A percentile compares a stretch with the other conserved stretches of the same genome.
Evolutionary conservation across 345 rosid species (phyloP).

Genomic region (Salix viminalis): DNA sequence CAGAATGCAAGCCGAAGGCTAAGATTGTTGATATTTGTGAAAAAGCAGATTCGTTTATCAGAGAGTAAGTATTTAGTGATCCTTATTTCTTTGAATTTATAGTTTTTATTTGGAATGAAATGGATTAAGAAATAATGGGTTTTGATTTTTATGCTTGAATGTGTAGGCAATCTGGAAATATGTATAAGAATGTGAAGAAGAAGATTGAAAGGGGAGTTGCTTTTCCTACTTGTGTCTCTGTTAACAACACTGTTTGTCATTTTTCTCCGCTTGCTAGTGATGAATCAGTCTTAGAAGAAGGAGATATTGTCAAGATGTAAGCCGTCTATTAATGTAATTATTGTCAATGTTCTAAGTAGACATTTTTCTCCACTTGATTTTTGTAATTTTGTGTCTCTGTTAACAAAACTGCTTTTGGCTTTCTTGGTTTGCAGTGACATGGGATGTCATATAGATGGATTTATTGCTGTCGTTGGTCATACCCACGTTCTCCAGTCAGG

Average conservation of each 20-base stretch:
- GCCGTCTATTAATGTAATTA: neutral
- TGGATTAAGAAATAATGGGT: neutral
- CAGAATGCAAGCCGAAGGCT: slow-evolving; percentile 72
- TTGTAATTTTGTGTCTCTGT: too few relatives aligned
- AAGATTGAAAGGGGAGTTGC: slow-evolving; percentile 94
- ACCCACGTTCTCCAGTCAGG: slow-evolving; percentile 82
- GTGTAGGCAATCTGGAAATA: slow-evolving; percentile 70
- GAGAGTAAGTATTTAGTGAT: slow-evolving; percentile 54
- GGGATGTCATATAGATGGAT: slow-evolving; percentile 99
- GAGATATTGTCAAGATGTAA: slow-evolving; percentile 88
- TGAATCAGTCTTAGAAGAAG: slow-evolving; percentile 68
- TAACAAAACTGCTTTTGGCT: neutral
- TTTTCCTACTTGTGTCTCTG: slow-evolving; percentile 89
- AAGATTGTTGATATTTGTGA: slow-evolving; percentile 92
- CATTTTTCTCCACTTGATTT: too few relatives aligned
- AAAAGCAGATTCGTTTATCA: slow-evolving; percentile 75
- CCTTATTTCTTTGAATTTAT: neutral
- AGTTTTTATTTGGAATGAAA: neutral
- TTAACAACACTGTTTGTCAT: slow-evolving; percentile 82
- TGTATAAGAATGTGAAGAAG: slow-evolving; percentile 93
- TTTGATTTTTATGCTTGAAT: neutral
- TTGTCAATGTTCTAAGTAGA: neutral
- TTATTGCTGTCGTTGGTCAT: slow-evolving; percentile 88
- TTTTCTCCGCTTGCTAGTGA: slow-evolving; percentile 89
- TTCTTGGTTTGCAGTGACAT: slow-evolving; percentile 51